phyloP scores from a whole-genome alignment of 2,329 filamentous ascomycete genomes.

The Colletotrichum sp. region DNA sequence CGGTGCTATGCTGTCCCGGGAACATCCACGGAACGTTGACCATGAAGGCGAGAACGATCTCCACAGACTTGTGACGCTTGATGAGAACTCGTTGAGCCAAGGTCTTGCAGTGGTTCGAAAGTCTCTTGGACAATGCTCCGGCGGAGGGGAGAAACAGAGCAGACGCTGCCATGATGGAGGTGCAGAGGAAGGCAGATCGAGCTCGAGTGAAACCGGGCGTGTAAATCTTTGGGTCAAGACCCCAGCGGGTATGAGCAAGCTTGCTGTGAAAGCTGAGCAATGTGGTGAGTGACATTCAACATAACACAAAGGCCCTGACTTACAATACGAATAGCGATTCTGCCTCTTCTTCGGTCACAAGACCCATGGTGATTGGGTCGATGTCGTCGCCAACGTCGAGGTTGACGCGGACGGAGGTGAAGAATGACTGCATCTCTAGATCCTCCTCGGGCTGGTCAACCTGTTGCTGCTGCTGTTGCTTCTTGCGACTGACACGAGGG shows the following conservation, averaged over 20 bases:
- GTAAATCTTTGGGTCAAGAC: conserved; percentile 71
- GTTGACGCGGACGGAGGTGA: conserved; percentile 67
- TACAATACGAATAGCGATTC: conserved; percentile 70
- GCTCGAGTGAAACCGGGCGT: conserved; percentile 69
- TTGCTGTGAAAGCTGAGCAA: conserved; percentile 67
- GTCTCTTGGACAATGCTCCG: conserved; percentile 67
- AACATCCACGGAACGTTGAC: conserved; percentile 80
- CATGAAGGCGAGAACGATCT: conserved; percentile 78
- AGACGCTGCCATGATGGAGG: conserved; percentile 72
- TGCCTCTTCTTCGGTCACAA: conserved; percentile 71
- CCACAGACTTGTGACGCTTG: conserved; percentile 70
- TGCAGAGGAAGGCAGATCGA: conserved; percentile 74
- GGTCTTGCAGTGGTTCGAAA: conserved; percentile 67
- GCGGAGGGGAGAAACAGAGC: conserved; percentile 70
- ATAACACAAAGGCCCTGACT: conserved; percentile 29
- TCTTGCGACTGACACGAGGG: conserved; percentile 18
- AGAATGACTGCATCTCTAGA: conserved; percentile 66
- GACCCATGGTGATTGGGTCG: conserved; percentile 72
- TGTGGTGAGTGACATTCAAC: background rate
- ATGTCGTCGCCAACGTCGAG: conserved; percentile 68
- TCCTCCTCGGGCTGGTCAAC: conserved; percentile 40
- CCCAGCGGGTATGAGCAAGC: conserved; percentile 76
- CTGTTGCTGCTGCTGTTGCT: conserved; percentile 1
- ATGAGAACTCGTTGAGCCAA: conserved; percentile 68
- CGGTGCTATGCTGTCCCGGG: conserved; percentile 69